Evolutionary conservation across 2,329 filamentous ascomycete genomes (phyloP).

Genomic region (Pyrenochaeta sp.): DNA sequence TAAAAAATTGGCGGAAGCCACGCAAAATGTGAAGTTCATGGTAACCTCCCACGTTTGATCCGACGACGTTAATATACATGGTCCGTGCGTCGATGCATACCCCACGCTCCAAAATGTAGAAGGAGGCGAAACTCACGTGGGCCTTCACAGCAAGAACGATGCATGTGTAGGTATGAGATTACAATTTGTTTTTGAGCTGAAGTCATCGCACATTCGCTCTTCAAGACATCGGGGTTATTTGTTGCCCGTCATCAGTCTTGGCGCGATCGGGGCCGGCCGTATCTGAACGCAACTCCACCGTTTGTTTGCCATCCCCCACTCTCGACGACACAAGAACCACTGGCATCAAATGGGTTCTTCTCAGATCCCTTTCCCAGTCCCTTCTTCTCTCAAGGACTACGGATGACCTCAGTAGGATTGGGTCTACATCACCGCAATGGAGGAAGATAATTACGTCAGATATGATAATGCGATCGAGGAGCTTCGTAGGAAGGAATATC

Average conservation of each 20-base stretch:
- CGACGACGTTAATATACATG: too few relatives aligned
- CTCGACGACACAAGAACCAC: slow-evolving; percentile 31
- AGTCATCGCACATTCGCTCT: neutral
- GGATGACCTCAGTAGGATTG: slow-evolving; percentile 20
- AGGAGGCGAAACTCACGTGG: too few relatives aligned
- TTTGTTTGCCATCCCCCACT: slow-evolving; percentile 49
- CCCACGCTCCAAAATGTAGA: too few relatives aligned
- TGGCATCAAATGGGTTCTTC: slow-evolving; percentile 35
- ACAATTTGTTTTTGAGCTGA: neutral
- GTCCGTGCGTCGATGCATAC: too few relatives aligned
- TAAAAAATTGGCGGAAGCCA: too few relatives aligned
- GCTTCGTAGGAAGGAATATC: slow-evolving; percentile 68
- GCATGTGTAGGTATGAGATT: too few relatives aligned
- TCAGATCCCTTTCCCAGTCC: slow-evolving; percentile 7
- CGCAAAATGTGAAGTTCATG: too few relatives aligned
- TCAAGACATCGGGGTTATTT: neutral
- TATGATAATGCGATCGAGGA: slow-evolving; percentile 69
- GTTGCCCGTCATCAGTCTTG: neutral
- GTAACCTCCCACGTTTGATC: too few relatives aligned
- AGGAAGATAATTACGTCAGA: slow-evolving; percentile 26
- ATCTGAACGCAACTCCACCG: slow-evolving; percentile 27
- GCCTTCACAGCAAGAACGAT: too few relatives aligned
- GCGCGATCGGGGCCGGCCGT: slow-evolving; percentile 35
- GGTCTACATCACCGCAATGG: slow-evolving; percentile 27
- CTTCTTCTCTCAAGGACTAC: slow-evolving; percentile 26